Conservation (phyloP, 371 early-diverging fungal species). For the Encephalitozoon cuniculi region DNA sequence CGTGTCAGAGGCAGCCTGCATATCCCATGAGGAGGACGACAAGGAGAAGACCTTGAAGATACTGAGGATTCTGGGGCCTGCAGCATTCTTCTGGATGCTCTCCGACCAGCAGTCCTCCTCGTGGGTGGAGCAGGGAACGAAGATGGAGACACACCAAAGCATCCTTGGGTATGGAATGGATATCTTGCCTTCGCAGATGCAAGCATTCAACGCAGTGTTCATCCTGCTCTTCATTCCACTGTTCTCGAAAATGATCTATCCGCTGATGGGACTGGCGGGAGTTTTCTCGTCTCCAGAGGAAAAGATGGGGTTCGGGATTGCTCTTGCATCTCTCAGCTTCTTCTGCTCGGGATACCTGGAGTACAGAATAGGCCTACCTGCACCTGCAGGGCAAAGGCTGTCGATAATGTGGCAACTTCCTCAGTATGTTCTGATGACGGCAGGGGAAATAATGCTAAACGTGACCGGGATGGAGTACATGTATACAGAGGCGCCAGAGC, state of each 20-base stretch:
- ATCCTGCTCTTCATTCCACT: slow-evolving; percentile 64
- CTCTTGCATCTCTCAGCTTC: slow-evolving; percentile 43
- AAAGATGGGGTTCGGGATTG: slow-evolving; percentile 59
- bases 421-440: slow-evolving; percentile 65
- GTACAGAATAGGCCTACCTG: slow-evolving; percentile 59
- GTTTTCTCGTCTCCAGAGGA: slow-evolving; percentile 59
- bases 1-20: not conserved
- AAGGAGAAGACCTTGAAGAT: not conserved
- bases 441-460: slow-evolving; percentile 65
- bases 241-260: slow-evolving; percentile 63
- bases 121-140: slow-evolving; percentile 61
- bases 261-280: slow-evolving; percentile 47
- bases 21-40: not conserved
- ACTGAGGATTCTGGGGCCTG: slow-evolving; percentile 41
- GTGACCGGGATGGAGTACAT: slow-evolving; percentile 66
- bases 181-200: slow-evolving; percentile 59
- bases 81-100: slow-evolving; percentile 60
- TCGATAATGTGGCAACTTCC: slow-evolving; percentile 63
- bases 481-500: slow-evolving; percentile 59
- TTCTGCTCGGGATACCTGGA: slow-evolving; percentile 54
- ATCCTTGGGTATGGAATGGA: slow-evolving; percentile 7
- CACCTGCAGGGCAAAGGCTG: slow-evolving; percentile 16
- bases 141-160: slow-evolving; percentile 41
- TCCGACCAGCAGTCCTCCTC: slow-evolving; percentile 61
- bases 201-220: slow-evolving; percentile 61